These are phyloP conservation scores for Aspergillus olivimuriae DNA, from an alignment of 495 filamentous ascomycete species.

Conservation along the genomic window DNA sequence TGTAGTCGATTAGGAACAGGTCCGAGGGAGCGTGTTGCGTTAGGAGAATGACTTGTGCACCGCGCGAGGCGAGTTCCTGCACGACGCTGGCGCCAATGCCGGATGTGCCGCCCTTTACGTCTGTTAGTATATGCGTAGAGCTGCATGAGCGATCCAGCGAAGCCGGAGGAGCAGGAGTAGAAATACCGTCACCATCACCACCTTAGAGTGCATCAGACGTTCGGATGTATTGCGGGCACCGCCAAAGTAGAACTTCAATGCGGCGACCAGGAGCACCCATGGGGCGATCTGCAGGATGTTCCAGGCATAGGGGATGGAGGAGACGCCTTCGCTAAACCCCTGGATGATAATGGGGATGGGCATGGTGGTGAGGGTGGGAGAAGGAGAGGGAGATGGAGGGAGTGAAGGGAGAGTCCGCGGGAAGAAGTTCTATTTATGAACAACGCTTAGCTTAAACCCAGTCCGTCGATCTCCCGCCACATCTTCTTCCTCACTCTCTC, in stretches of 20 bases:
- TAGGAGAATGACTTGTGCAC: constrained; percentile 87
- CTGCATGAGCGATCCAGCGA: background rate
- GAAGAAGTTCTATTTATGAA: no score
- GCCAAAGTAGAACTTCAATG: constrained; percentile 72
- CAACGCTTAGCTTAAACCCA: background rate
- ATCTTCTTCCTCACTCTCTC: background rate
- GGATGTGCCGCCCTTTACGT: constrained; percentile 74
- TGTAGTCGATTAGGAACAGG: constrained; percentile 84
- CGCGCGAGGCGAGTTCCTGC: constrained; percentile 67
- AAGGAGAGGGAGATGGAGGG: constrained; percentile 5
- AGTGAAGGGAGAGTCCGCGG: constrained; percentile 6
- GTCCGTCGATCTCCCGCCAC: constrained; percentile 19
- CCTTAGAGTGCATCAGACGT: constrained; percentile 83
- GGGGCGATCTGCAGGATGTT: constrained; percentile 52
- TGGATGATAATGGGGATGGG: constrained; percentile 67
- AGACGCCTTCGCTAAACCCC: constrained; percentile 55
- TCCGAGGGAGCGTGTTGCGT: constrained; percentile 75
- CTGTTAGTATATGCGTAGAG: constrained; percentile 10
- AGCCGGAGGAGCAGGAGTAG: background rate
- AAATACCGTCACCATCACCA: constrained; percentile 81
- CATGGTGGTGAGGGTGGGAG: constrained; percentile 45
- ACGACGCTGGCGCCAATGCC: constrained; percentile 80
- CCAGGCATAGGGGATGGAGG: constrained; percentile 58
- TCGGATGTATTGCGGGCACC: constrained; percentile 73
- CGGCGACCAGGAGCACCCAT: constrained; percentile 51